Percentiles rank a stretch among this genome's conserved stretches.
phyloP scores from a whole-genome alignment of 2,329 filamentous ascomycete species.

The Penicillium brevicompactum region DNA sequence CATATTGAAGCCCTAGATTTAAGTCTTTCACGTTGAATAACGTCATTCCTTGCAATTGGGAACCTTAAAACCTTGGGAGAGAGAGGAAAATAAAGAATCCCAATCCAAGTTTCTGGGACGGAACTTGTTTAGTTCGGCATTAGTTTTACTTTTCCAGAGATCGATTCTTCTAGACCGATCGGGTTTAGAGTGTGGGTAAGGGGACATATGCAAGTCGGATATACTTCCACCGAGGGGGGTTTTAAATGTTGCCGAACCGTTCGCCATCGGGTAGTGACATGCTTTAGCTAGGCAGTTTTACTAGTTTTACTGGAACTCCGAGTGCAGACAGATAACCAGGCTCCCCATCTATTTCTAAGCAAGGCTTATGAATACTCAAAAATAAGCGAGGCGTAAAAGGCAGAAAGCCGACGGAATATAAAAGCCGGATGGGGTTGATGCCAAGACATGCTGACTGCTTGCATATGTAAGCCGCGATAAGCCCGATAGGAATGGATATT shows the following conservation, averaged over 20 bases:
- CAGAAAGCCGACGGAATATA: background rate
- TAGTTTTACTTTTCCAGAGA: background rate
- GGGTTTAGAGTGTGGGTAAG: background rate
- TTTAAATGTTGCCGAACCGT: background rate
- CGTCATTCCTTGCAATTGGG: too few relatives aligned
- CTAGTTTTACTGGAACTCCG: background rate
- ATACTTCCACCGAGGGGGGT: background rate
- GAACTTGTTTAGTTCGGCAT: background rate
- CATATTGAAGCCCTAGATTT: too few relatives aligned
- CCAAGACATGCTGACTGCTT: too few relatives aligned
- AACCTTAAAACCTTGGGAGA: too few relatives aligned
- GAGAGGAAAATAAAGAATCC: background rate
- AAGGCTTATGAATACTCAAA: background rate
- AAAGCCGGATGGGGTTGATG: background rate
- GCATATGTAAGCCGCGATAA: constrained; percentile 1
- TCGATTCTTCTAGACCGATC: background rate
- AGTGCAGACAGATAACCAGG: too few relatives aligned
- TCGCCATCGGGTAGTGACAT: too few relatives aligned
- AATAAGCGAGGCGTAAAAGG: background rate
- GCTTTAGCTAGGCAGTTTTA: too few relatives aligned
- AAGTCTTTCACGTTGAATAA: too few relatives aligned
- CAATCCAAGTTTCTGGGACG: background rate
- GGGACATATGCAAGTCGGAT: background rate
- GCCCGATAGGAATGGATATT: constrained; percentile 6
- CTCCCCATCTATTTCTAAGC: background rate